Conservation (phyloP, 2,329 filamentous ascomycete genomes). For the Alternaria sp. region DNA sequence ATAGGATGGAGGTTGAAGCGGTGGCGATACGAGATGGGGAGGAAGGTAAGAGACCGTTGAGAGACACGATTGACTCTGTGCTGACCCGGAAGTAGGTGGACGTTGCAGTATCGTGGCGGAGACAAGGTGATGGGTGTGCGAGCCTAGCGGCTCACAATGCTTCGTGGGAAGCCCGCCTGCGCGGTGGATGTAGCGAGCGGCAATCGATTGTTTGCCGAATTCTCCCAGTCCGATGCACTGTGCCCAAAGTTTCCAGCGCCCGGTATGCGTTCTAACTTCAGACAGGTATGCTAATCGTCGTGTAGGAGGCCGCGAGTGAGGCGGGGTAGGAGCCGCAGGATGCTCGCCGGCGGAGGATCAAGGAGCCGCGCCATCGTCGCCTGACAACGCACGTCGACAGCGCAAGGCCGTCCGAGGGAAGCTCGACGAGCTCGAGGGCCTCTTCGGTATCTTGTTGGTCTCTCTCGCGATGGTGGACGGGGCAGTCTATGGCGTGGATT, state of each 20-base stretch:
- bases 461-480: neutral
- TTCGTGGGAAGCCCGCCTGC: neutral
- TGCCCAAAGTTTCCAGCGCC: neutral
- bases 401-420: neutral
- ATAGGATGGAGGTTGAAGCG: neutral
- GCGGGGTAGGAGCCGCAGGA: neutral
- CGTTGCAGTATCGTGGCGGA: neutral
- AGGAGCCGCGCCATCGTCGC: neutral
- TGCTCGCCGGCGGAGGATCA: neutral
- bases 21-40: neutral
- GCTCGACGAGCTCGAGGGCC: neutral
- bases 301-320: neutral
- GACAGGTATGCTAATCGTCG: neutral
- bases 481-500: neutral
- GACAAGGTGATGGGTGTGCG: neutral
- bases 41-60: neutral
- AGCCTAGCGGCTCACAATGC: neutral
- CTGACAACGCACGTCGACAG: neutral
- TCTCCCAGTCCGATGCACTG: neutral
- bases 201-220: neutral
- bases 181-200: neutral
- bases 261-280: neutral
- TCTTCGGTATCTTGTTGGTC: neutral
- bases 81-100: neutral
- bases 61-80: neutral